phyloP scores from a whole-genome alignment of 768 basidiomycete species.

The Mycena epipterygia region DNA sequence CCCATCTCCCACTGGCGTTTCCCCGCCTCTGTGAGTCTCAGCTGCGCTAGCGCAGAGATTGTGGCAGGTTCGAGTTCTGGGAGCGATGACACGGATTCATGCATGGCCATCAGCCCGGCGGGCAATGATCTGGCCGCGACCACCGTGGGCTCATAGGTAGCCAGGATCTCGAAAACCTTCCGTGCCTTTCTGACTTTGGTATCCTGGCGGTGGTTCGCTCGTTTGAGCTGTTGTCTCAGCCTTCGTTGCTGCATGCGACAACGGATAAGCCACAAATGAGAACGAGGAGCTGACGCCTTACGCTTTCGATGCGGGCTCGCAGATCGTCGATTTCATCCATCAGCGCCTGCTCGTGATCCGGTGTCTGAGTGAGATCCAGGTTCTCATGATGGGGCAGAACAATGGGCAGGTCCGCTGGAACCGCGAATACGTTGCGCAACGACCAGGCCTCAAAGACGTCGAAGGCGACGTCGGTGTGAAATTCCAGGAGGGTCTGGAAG shows the following conservation, averaged over 20 bases:
- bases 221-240: conserved; percentile 67
- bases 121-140: conserved; percentile 16
- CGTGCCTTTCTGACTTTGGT: conserved; percentile 63
- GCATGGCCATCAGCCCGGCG: conserved; percentile 50
- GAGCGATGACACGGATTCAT: conserved; percentile 62
- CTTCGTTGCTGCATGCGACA: conserved; percentile 70
- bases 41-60: conserved; percentile 53
- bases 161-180: conserved; percentile 55
- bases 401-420: conserved; percentile 76
- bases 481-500: conserved; percentile 90
- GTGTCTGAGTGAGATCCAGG: conserved; percentile 72
- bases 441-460: conserved; percentile 95
- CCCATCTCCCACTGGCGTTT: conserved; percentile 86
- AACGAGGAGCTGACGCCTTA: conserved; percentile 43
- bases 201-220: conserved; percentile 63
- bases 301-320: conserved; percentile 76
- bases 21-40: conserved; percentile 64
- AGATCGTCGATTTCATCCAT: conserved; percentile 78
- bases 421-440: conserved; percentile 87
- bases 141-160: conserved; percentile 30
- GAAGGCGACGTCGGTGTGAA: conserved; percentile 90
- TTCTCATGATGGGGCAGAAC: conserved; percentile 84
- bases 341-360: conserved; percentile 72
- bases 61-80: conserved; percentile 58
- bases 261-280: conserved; percentile 1